Conservation (phyloP, 441 rosid species). For the Gossypium davidsonii region DNA sequence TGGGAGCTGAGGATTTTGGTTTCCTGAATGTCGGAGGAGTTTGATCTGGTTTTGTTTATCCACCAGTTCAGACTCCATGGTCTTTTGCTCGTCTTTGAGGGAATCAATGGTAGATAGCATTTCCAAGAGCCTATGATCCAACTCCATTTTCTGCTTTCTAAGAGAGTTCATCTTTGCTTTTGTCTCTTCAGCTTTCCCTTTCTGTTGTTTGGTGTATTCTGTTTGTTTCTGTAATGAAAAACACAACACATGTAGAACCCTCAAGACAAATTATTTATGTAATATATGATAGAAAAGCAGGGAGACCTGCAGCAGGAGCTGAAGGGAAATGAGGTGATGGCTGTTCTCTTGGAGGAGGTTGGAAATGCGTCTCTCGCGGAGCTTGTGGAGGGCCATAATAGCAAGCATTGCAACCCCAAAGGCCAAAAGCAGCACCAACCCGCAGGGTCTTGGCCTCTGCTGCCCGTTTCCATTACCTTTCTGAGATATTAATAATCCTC, state of each 20-base stretch:
- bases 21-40: constrained; percentile 18
- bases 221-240: constrained; percentile 38
- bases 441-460: constrained; percentile 33
- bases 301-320: constrained; percentile 48
- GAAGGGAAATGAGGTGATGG: constrained; percentile 38
- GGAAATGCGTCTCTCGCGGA: constrained; percentile 52
- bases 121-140: constrained; percentile 34
- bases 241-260: neutral
- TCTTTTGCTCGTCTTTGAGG: constrained; percentile 43
- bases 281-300: neutral
- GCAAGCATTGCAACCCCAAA: constrained; percentile 56
- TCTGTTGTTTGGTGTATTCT: constrained; percentile 37
- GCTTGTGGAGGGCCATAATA: constrained; percentile 46
- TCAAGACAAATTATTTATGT: neutral
- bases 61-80: constrained; percentile 35
- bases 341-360: constrained; percentile 45
- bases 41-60: constrained; percentile 42
- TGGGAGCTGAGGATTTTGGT: constrained; percentile 15
- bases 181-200: constrained; percentile 40
- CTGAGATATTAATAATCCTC: constrained; percentile 17
- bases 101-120: constrained; percentile 52
- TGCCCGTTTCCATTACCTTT: constrained; percentile 22
- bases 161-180: constrained; percentile 36
- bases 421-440: constrained; percentile 46
- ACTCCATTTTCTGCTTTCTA: constrained; percentile 42